Conservation (phyloP, 352 stramenopile species). For the Elongisporangium anandrum region DNA sequence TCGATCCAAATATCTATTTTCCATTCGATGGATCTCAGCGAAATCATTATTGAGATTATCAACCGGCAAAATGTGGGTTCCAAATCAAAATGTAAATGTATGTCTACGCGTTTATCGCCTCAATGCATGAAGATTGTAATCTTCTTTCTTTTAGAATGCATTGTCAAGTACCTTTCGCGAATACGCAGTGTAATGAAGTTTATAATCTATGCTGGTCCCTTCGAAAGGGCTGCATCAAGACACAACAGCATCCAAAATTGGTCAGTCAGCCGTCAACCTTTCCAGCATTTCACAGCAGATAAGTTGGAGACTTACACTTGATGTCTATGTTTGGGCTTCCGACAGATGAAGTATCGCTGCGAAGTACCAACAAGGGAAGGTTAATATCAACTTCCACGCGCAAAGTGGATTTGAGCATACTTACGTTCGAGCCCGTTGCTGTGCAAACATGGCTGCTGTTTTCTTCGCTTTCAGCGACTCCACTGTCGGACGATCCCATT, state of each 20-base stretch:
- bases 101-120: neutral
- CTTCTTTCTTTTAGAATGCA: neutral
- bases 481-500: conserved; percentile 80
- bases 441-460: conserved; percentile 30
- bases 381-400: neutral
- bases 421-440: conserved; percentile 30
- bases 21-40: conserved; percentile 48
- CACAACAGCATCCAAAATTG: neutral
- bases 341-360: neutral
- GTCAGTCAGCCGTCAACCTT: neutral
- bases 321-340: neutral
- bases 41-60: conserved; percentile 6
- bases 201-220: neutral
- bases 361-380: neutral
- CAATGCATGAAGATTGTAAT: neutral
- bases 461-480: conserved; percentile 62
- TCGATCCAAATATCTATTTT: conserved; percentile 22
- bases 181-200: neutral
- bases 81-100: conserved; percentile 4
- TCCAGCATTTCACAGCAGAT: neutral
- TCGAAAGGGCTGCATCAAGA: neutral
- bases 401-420: conserved; percentile 1
- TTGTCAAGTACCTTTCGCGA: neutral
- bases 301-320: neutral
- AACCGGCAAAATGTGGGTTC: conserved; percentile 7